These are phyloP conservation scores for Microstroma glucosiphilum DNA, from an alignment of 1,284 basidiomycete genomes.

Conservation along the genomic window DNA sequence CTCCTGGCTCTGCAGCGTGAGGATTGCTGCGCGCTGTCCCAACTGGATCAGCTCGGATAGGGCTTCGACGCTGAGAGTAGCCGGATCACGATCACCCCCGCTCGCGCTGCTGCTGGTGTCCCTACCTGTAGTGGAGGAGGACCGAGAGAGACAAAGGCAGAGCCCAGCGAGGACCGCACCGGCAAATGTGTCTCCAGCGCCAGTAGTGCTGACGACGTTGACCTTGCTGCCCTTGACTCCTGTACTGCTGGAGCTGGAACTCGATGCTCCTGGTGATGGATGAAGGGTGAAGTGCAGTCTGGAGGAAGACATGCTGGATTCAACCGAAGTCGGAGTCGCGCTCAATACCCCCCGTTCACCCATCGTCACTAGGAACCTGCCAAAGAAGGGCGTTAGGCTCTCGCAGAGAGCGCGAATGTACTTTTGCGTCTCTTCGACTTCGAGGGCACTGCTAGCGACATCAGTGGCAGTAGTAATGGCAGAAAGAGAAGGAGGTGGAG, in stretches of 20 bases:
- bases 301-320: not conserved
- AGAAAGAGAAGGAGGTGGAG: not conserved
- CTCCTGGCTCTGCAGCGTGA: not conserved
- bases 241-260: too few species aligned
- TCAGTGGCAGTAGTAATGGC: too few species aligned
- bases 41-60: not conserved
- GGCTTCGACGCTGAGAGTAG: not conserved
- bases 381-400: not conserved
- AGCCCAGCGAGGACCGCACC: constrained; percentile 28
- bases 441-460: too few species aligned
- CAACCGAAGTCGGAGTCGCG: not conserved
- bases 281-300: not conserved
- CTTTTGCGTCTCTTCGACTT: not conserved
- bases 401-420: not conserved
- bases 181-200: constrained; percentile 47
- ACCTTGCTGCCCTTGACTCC: not conserved
- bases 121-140: not conserved
- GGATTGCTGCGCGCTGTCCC: not conserved
- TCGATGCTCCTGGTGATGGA: not conserved
- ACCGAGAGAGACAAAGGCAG: not conserved
- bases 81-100: too few species aligned
- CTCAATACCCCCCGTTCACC: constrained; percentile 19
- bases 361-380: constrained; percentile 25
- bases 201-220: constrained; percentile 34
- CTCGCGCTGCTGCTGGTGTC: too few species aligned